A percentile compares a stretch with the other conserved stretches of the same genome.
phyloP scores from a whole-genome alignment of 2,329 filamentous ascomycete species.

The Phaeophleospora eucalypticola region DNA sequence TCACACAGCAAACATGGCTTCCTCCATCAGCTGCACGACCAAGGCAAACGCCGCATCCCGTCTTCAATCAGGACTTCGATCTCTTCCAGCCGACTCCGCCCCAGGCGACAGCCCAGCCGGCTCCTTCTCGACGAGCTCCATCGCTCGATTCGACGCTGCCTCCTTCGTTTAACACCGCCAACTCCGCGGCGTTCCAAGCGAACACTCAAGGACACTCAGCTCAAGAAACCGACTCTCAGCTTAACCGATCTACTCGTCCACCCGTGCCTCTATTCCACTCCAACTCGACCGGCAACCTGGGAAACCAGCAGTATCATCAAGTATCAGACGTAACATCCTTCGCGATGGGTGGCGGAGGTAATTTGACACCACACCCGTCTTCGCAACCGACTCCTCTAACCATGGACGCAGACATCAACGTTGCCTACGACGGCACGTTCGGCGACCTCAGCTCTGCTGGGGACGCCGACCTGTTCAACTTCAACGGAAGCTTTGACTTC shows the following conservation, averaged over 20 bases:
- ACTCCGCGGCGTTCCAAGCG: conserved; percentile 56
- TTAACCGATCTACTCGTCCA: conserved; percentile 43
- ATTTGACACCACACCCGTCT: conserved; percentile 20
- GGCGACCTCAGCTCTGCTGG: conserved; percentile 38
- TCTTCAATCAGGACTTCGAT: conserved; percentile 66
- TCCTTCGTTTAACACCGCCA: conserved; percentile 54
- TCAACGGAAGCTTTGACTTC: conserved; percentile 24
- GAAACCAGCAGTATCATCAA: conserved; percentile 35
- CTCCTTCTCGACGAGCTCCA: conserved; percentile 46
- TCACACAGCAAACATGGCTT: conserved; percentile 70
- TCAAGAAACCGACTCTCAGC: conserved; percentile 20
- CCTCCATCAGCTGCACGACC: conserved; percentile 53
- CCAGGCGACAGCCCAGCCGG: conserved; percentile 35
- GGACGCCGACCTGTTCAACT: conserved; percentile 26
- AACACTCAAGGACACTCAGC: conserved; percentile 50
- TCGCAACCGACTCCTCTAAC: conserved; percentile 21
- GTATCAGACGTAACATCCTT: conserved; percentile 27
- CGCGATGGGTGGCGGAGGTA: conserved; percentile 58
- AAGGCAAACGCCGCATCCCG: conserved; percentile 46
- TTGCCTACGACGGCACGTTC: conserved; percentile 45
- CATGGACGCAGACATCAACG: conserved; percentile 40
- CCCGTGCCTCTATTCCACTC: conserved; percentile 67
- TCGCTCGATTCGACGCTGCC: conserved; percentile 52
- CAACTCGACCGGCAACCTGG: conserved; percentile 35
- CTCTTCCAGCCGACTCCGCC: conserved; percentile 57